A percentile compares a stretch with the other conserved stretches of the same genome.
Conservation (phyloP, 495 filamentous ascomycete species). For the Peziza echinospora region DNA sequence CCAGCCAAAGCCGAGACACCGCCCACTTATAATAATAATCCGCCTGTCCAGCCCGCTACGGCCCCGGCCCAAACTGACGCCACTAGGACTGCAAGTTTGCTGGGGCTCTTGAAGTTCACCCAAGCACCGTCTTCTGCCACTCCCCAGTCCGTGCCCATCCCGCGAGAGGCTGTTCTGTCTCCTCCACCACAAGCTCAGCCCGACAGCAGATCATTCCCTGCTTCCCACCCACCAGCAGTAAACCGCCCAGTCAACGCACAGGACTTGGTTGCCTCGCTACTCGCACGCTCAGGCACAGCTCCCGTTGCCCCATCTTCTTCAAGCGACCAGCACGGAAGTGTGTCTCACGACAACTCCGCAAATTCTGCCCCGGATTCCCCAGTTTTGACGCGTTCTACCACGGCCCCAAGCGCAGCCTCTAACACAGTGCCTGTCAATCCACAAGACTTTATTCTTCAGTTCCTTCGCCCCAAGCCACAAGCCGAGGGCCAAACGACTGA, state of each 20-base stretch:
- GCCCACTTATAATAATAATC: not conserved
- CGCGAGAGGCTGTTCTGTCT: slow-evolving; percentile 21
- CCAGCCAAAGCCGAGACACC: not conserved
- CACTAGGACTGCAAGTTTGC: slow-evolving; percentile 45
- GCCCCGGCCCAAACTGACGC: slow-evolving; percentile 20
- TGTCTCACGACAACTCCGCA: slow-evolving; percentile 3
- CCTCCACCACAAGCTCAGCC: slow-evolving; percentile 23
- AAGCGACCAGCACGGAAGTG: slow-evolving; percentile 8
- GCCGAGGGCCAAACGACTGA: not conserved
- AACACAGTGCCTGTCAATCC: slow-evolving; percentile 34
- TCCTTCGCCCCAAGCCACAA: slow-evolving; percentile 35
- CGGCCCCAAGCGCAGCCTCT: too few species aligned
- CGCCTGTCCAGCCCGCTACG: not conserved
- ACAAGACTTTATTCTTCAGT: slow-evolving; percentile 42
- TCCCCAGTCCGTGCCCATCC: slow-evolving; percentile 20
- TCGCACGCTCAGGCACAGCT: not conserved
- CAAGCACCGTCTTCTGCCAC: slow-evolving; percentile 26
- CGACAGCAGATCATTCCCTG: slow-evolving; percentile 21
- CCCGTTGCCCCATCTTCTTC: not conserved
- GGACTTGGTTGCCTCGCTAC: slow-evolving; percentile 40
- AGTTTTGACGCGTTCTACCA: slow-evolving; percentile 4
- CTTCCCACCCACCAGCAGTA: slow-evolving; percentile 23
- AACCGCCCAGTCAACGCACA: slow-evolving; percentile 37
- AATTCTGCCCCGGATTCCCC: slow-evolving; percentile 5
- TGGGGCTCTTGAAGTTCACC: slow-evolving; percentile 76